Evolutionary conservation across 1,284 basidiomycete species (phyloP), one percentile per base, ranked within the genome.

Genomic region (Rhodotorula sp.): DNA sequence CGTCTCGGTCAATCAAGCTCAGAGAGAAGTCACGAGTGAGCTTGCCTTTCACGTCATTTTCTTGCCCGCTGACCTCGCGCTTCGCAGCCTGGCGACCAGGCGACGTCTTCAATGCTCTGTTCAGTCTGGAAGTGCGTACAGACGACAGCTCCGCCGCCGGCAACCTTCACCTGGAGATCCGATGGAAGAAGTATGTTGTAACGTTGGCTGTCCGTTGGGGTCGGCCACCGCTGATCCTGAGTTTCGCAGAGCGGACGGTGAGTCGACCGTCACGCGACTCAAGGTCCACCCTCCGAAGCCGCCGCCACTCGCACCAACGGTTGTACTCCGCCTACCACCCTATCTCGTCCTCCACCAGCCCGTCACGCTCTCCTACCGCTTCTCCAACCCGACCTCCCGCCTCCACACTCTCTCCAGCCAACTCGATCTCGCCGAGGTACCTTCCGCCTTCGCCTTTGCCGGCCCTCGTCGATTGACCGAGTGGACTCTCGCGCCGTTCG

Each of bases 401-500:
- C 29, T 57, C n/a, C n/a, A 69, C 60, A 53, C 58, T 52, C 67
- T 70, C 62, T 49, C 68, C 19, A n/a, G 59, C 22, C 64, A 64
- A 22, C 36, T 71, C 66, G 72, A 73, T 59, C 36, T 29, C 20
- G 17, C 58, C 27, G 79, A 62, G 1, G 67, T 83, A 6, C 87
- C 90, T 62, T 84, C 79, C 79, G 69, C 79, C 9, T 91, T 92
- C 78, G 84, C 91, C 34, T 84, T 90, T 6, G 85, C 90, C 2
- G 91, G 91, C 0, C 77, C 89, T 39, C 83, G 88, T 58, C 86
- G 82, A 65, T 86, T 86, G 6, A 84, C 87, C 17, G 73, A 90
- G 17, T 87, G 89, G 2, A 81, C 88, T 49, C 80, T 93, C 32
- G 81, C 91, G 44, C 88, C 90, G 1, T 87, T 88, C n/a, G 59